Conservation (phyloP, 768 basidiomycete species). For the Agaricus bisporus region DNA sequence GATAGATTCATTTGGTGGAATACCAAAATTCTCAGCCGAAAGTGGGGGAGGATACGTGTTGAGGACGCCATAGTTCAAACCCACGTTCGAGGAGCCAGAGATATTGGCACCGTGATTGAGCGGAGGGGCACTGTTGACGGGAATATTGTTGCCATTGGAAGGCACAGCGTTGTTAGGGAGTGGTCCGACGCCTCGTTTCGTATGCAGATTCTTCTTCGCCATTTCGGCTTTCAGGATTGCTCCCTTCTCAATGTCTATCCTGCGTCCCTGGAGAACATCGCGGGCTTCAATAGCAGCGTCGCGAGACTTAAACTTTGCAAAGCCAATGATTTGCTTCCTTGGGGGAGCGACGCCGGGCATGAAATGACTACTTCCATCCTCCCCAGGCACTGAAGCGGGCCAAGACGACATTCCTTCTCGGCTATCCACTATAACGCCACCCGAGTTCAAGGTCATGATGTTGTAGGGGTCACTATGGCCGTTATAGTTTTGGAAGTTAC, state of each 20-base stretch:
- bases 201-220: slow-evolving; percentile 99
- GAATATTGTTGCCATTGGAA: slow-evolving; percentile 16
- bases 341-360: slow-evolving; percentile 41
- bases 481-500: slow-evolving; percentile 26
- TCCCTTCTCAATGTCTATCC: slow-evolving; percentile 91
- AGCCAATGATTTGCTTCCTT: slow-evolving; percentile 96
- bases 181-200: slow-evolving; percentile 84
- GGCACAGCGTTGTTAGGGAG: slow-evolving; percentile 29
- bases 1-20: slow-evolving; percentile 7
- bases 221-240: slow-evolving; percentile 95
- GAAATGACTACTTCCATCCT: slow-evolving; percentile 25
- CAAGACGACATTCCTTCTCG: slow-evolving; percentile 73
- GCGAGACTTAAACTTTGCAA: slow-evolving; percentile 89
- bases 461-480: slow-evolving; percentile 81
- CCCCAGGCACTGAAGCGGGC: slow-evolving; percentile 38
- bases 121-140: slow-evolving; percentile 13
- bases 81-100: not conserved
- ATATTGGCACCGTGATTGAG: slow-evolving; percentile 14
- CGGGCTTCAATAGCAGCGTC: slow-evolving; percentile 84
- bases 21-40: slow-evolving; percentile 2
- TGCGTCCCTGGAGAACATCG: slow-evolving; percentile 81
- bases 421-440: slow-evolving; percentile 76
- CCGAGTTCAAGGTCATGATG: slow-evolving; percentile 76
- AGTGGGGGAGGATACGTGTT: not conserved
- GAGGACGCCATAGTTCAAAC: slow-evolving; percentile 1